Evolutionary conservation across 2,329 filamentous ascomycete species (phyloP).

Genomic region (Penicillium sp.): DNA sequence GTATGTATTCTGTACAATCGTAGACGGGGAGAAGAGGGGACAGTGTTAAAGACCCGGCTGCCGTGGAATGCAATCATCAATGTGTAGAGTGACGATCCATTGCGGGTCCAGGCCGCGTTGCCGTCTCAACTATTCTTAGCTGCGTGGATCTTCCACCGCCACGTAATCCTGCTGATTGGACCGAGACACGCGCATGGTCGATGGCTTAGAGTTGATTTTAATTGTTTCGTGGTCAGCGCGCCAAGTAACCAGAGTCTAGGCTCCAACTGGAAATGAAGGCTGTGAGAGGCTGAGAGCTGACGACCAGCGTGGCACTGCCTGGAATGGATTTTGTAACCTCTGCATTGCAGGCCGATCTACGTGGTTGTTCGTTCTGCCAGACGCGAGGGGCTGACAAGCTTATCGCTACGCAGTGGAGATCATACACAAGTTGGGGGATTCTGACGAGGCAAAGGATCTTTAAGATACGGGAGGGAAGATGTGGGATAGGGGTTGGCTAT

Average conservation of each 20-base stretch:
- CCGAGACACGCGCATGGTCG: not conserved
- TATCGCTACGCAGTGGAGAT: not conserved
- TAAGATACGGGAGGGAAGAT: not conserved
- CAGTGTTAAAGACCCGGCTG: slow-evolving; percentile 9
- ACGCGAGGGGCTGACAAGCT: not conserved
- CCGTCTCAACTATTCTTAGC: slow-evolving; percentile 35
- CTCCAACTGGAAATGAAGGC: not conserved
- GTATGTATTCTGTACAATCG: not conserved
- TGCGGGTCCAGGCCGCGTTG: slow-evolving; percentile 31
- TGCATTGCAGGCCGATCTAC: not conserved
- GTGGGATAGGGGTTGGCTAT: not conserved
- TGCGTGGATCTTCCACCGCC: slow-evolving; percentile 21
- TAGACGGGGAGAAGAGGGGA: not conserved
- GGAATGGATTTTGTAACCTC: not conserved
- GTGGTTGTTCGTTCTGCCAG: not conserved
- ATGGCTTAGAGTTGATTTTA: not conserved
- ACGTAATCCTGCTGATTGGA: slow-evolving; percentile 11
- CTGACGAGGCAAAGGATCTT: not conserved
- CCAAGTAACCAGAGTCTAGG: not conserved
- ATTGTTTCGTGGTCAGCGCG: not conserved
- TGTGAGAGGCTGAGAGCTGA: not conserved
- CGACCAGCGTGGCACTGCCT: not conserved
- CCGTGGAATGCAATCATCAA: slow-evolving; percentile 12
- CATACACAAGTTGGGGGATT: not conserved
- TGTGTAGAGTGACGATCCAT: slow-evolving; percentile 21